phyloP scores from a whole-genome alignment of 148 eudicot genomes.

The Fallopia convolvulus region DNA sequence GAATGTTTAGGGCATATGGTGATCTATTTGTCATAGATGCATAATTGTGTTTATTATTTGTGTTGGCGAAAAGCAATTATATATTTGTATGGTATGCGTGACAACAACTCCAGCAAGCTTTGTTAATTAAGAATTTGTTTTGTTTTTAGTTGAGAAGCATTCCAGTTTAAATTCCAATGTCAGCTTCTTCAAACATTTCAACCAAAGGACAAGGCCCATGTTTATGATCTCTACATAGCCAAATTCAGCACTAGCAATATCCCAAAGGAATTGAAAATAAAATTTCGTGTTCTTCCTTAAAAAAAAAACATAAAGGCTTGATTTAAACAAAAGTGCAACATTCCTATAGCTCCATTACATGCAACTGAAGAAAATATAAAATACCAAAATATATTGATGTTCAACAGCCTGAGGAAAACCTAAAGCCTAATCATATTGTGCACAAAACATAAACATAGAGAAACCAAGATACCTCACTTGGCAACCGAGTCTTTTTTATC shows the following conservation, averaged over 20 bases:
- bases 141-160: too few species aligned
- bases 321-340: not conserved
- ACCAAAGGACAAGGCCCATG: too few species aligned
- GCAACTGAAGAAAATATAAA: not conserved
- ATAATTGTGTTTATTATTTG: not conserved
- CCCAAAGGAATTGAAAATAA: not conserved
- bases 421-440: not conserved
- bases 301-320: not conserved
- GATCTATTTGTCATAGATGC: not conserved
- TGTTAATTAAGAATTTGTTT: too few species aligned
- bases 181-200: too few species aligned
- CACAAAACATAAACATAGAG: not conserved
- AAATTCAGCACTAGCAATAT: not conserved
- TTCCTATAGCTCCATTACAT: not conserved
- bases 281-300: not conserved
- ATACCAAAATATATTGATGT: not conserved
- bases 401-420: not conserved
- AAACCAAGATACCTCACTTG: not conserved
- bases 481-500: conserved; percentile 20
- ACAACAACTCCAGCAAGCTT: too few species aligned
- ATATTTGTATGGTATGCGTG: too few species aligned
- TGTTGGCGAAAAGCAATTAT: not conserved
- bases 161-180: too few species aligned
- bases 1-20: not conserved
- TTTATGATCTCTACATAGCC: too few species aligned